These are phyloP conservation scores for Carex sylvatica DNA, from an alignment of 202 grass and related monocot genomes.

Conservation along the genomic window DNA sequence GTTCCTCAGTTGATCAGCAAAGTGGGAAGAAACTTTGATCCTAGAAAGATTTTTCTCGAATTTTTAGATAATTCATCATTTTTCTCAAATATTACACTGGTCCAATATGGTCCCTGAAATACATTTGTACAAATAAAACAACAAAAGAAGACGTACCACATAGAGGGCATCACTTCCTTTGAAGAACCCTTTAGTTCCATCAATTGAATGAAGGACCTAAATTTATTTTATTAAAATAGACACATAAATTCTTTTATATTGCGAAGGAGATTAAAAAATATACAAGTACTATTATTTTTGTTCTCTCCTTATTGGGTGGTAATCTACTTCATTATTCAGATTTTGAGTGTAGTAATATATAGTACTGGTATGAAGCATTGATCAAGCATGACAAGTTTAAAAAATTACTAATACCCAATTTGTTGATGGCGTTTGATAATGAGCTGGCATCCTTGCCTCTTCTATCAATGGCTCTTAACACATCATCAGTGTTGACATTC, in stretches of 20 bases:
- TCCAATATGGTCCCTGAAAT: not conserved
- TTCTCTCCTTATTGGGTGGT: not conserved
- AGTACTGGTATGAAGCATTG: no score
- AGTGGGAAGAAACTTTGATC: no score
- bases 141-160: conserved; percentile 59
- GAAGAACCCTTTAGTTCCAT: conserved; percentile 90
- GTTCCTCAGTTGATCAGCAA: no score
- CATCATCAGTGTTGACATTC: conserved; percentile 49
- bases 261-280: not conserved
- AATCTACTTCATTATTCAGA: conserved; percentile 1
- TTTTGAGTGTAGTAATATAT: not conserved
- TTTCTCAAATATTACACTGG: no score
- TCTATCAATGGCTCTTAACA: conserved; percentile 89
- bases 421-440: conserved; percentile 64
- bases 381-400: no score
- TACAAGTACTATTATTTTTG: not conserved
- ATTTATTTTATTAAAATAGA: conserved; percentile 17
- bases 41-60: no score
- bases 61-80: no score
- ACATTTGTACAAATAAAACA: conserved; percentile 11
- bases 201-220: conserved; percentile 96
- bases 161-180: conserved; percentile 75
- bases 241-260: not conserved
- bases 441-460: conserved; percentile 75
- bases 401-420: conserved; percentile 55